phyloP scores from a whole-genome alignment of 352 stramenopile genomes.

The Hyaloperonospora arabidopsidis region DNA sequence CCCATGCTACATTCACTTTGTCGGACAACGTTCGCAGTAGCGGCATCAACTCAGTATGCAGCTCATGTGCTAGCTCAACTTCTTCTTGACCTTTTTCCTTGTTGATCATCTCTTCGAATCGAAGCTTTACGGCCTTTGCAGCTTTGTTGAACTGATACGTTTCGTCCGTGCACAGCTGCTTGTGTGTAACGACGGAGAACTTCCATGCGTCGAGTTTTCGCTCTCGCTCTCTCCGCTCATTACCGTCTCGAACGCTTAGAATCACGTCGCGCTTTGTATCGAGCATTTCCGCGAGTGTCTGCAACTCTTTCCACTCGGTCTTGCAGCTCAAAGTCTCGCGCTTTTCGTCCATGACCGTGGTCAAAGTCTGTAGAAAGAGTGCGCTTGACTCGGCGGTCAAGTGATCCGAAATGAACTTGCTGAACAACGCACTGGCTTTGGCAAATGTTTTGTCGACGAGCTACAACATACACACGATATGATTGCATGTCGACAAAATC shows the following conservation, averaged over 20 bases:
- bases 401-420: slow-evolving; percentile 37
- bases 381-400: slow-evolving; percentile 30
- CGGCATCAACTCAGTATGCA: slow-evolving; percentile 46
- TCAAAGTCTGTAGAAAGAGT: slow-evolving; percentile 43
- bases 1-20: slow-evolving; percentile 48
- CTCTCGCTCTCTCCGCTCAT: slow-evolving; percentile 6
- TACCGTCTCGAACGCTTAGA: slow-evolving; percentile 7
- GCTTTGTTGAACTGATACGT: slow-evolving; percentile 74
- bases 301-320: slow-evolving; percentile 53
- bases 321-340: slow-evolving; percentile 37
- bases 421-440: slow-evolving; percentile 56
- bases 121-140: slow-evolving; percentile 47
- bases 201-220: slow-evolving; percentile 38
- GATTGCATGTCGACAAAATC: background rate
- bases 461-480: slow-evolving; percentile 17
- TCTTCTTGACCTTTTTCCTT: slow-evolving; percentile 8
- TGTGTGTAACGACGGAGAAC: slow-evolving; percentile 49
- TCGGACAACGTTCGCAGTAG: slow-evolving; percentile 51
- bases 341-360: slow-evolving; percentile 40
- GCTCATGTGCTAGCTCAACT: slow-evolving; percentile 6
- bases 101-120: slow-evolving; percentile 32
- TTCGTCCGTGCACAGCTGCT: slow-evolving; percentile 72
- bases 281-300: slow-evolving; percentile 36
- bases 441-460: slow-evolving; percentile 69
- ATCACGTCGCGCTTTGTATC: slow-evolving; percentile 31